These are phyloP conservation scores for Rubroshorea leprosula DNA, from an alignment of 345 rosid genomes.

Conservation along the genomic window DNA sequence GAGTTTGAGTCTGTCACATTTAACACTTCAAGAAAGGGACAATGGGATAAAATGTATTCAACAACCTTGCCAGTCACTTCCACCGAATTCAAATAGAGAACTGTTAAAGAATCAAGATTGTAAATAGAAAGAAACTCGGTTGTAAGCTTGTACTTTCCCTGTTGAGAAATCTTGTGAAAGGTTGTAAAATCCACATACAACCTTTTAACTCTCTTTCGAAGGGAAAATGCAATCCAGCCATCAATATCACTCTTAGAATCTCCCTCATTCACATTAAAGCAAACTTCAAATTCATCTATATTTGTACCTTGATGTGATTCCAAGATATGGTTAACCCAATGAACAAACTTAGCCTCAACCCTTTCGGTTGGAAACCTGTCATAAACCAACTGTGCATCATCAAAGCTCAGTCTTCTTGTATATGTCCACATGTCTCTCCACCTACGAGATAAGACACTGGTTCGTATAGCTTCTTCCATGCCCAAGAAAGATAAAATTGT, in stretches of 20 bases:
- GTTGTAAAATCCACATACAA: conserved; percentile 10
- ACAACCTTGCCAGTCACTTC: conserved; percentile 1
- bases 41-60: conserved; percentile 7
- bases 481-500: too few species aligned
- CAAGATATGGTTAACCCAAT: conserved; percentile 13
- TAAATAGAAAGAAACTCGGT: background rate
- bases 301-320: background rate
- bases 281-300: background rate
- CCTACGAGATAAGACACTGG: too few species aligned
- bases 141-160: too few species aligned
- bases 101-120: background rate
- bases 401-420: too few species aligned
- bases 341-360: background rate
- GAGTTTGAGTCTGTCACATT: background rate
- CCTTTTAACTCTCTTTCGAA: conserved; percentile 10
- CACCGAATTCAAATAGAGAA: background rate
- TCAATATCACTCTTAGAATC: conserved; percentile 1
- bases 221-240: conserved; percentile 5
- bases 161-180: too few species aligned
- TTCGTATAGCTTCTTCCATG: too few species aligned
- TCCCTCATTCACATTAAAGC: background rate
- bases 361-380: too few species aligned
- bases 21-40: conserved; percentile 7
- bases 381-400: too few species aligned
- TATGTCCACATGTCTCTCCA: too few species aligned